A percentile compares a stretch with the other conserved stretches of the same genome.
These are phyloP conservation scores for Grosmannia clavigera DNA, from an alignment of 2,329 filamentous ascomycete genomes.

Conservation along the genomic window DNA sequence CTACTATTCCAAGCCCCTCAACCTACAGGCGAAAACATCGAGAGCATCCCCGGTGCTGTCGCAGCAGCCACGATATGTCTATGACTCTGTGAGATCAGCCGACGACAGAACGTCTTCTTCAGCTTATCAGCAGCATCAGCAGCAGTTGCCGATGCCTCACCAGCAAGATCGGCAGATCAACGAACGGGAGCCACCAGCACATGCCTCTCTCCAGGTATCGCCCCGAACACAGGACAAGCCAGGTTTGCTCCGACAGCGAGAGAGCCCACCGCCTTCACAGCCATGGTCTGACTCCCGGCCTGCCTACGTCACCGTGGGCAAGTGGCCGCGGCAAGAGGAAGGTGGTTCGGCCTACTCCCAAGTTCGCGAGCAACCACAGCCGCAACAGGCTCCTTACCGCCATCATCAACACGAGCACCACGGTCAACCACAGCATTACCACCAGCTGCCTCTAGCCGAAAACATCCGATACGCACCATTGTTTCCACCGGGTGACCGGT, in stretches of 20 bases:
- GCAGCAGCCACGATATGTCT: constrained; percentile 20
- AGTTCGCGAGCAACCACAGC: neutral
- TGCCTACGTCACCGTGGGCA: constrained; percentile 4
- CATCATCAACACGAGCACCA: neutral
- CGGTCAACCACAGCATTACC: neutral
- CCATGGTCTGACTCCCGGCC: constrained; percentile 5
- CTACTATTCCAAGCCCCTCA: constrained; percentile 26
- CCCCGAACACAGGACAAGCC: constrained; percentile 1
- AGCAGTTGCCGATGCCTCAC: constrained; percentile 1
- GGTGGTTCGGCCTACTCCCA: neutral
- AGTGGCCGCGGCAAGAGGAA: constrained; percentile 3
- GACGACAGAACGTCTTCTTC: constrained; percentile 6
- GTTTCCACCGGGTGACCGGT: neutral
- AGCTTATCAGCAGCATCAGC: neutral
- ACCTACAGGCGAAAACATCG: neutral
- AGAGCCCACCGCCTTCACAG: neutral
- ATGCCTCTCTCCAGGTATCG: neutral
- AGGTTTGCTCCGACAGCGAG: neutral
- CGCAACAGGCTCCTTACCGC: neutral
- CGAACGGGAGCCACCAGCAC: neutral
- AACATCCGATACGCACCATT: neutral
- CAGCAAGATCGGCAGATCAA: neutral
- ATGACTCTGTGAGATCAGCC: constrained; percentile 12
- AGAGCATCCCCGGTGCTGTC: neutral
- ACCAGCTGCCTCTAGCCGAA: neutral